phyloP scores from a whole-genome alignment of 1,284 basidiomycete genomes.

The Moesziomyces sp. region DNA sequence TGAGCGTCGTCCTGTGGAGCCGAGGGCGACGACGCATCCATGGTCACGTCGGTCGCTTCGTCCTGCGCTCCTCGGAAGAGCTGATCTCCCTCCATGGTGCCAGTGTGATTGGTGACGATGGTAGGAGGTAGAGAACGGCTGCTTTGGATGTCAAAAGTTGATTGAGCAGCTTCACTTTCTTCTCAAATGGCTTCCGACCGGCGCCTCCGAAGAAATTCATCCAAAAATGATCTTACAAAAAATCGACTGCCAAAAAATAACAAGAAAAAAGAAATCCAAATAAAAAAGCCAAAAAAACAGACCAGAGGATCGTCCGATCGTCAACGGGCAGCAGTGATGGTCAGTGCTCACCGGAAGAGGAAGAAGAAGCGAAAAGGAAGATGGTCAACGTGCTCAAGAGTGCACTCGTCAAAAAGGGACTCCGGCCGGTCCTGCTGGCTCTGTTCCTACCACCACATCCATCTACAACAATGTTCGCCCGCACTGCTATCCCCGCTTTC shows the following conservation, averaged over 20 bases:
- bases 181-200: not conserved
- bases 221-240: constrained; percentile 1
- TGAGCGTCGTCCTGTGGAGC: constrained; percentile 1
- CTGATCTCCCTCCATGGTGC: constrained; percentile 33
- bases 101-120: constrained; percentile 1
- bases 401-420: not conserved
- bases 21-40: constrained; percentile 2
- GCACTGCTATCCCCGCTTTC: constrained; percentile 39
- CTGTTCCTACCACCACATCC: too few relatives aligned
- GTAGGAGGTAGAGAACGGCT: not conserved
- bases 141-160: not conserved
- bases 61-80: constrained; percentile 24
- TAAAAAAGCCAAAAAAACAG: not conserved
- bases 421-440: not conserved
- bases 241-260: constrained; percentile 1
- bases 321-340: not conserved
- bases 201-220: not conserved
- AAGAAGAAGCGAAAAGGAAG: not conserved
- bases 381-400: not conserved
- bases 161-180: not conserved
- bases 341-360: constrained; percentile 18
- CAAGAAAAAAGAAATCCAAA: not conserved
- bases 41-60: constrained; percentile 7
- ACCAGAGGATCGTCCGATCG: not conserved
- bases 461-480: constrained; percentile 52